Conservation (phyloP, 441 rosid genomes). For the Macaranga tanarius region DNA sequence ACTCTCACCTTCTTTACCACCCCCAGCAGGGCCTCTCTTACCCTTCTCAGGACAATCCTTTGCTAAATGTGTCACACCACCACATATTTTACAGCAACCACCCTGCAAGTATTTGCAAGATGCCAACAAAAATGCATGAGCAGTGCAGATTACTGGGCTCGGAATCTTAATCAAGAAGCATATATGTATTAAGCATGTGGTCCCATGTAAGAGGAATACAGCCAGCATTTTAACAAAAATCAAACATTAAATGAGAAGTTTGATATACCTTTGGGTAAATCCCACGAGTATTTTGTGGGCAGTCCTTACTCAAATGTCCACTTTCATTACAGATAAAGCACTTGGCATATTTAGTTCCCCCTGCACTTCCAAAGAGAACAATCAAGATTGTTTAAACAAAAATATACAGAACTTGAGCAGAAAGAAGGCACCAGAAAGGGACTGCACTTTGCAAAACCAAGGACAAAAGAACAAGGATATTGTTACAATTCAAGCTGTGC, state of each 20-base stretch:
- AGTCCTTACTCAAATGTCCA: slow-evolving; percentile 90
- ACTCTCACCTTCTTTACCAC: slow-evolving; percentile 35
- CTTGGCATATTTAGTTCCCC: slow-evolving; percentile 82
- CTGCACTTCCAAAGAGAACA: slow-evolving; percentile 33
- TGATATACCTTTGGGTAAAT: slow-evolving; percentile 83
- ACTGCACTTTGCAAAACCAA: slow-evolving; percentile 1
- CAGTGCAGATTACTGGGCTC: neutral
- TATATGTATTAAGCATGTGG: neutral
- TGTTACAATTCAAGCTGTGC: neutral
- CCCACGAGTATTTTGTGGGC: slow-evolving; percentile 78
- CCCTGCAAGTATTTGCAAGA: slow-evolving; percentile 46
- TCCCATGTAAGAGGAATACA: neutral
- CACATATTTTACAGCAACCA: slow-evolving; percentile 85
- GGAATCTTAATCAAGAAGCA: slow-evolving; percentile 9
- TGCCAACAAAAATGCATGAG: slow-evolving; percentile 2
- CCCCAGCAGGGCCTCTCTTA: slow-evolving; percentile 27
- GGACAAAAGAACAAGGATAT: neutral
- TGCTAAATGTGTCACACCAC: slow-evolving; percentile 91
- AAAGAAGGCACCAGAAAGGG: neutral
- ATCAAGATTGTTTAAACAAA: slow-evolving; percentile 1
- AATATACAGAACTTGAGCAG: slow-evolving; percentile 5
- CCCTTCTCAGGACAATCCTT: slow-evolving; percentile 86
- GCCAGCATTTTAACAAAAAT: neutral
- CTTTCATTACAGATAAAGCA: slow-evolving; percentile 80
- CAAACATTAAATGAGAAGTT: neutral